Conservation (phyloP, 1,284 basidiomycete species). For the Schizophyllum amplum region DNA sequence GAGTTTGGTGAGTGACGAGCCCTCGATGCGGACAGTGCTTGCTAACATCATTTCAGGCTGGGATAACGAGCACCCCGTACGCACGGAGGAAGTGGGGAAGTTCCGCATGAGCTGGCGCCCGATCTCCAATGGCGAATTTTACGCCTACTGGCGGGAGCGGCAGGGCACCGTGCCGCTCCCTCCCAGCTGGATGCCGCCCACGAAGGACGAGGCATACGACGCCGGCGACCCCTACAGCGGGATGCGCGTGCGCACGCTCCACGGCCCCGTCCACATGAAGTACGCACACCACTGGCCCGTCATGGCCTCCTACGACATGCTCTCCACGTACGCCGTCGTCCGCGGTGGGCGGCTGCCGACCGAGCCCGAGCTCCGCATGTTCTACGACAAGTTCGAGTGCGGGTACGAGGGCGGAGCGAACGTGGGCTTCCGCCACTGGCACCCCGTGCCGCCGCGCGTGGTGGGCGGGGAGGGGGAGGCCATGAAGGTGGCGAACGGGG, state of each 20-base stretch:
- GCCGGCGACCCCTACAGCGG: not conserved
- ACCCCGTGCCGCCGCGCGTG: conserved; percentile 66
- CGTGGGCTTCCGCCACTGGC: conserved; percentile 88
- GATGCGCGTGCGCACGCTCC: conserved; percentile 68
- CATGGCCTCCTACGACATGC: conserved; percentile 71
- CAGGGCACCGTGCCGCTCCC: conserved; percentile 40
- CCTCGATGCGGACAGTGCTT: not conserved
- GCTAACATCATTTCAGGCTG: conserved; percentile 31
- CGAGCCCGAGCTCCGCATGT: conserved; percentile 79
- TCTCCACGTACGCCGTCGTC: conserved; percentile 73
- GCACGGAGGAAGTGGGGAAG: conserved; percentile 44
- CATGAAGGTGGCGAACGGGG: conserved; percentile 66
- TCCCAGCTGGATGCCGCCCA: conserved; percentile 54
- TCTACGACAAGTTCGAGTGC: conserved; percentile 62
- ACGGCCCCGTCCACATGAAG: conserved; percentile 75
- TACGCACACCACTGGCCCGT: conserved; percentile 84
- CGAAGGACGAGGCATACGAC: conserved; percentile 26
- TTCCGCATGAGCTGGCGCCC: conserved; percentile 82
- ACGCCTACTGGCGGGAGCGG: conserved; percentile 39
- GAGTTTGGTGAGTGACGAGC: conserved; percentile 53
- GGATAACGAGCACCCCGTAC: conserved; percentile 87
- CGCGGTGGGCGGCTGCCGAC: conserved; percentile 91
- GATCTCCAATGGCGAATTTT: conserved; percentile 78
- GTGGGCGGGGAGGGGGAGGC: conserved; percentile 39
- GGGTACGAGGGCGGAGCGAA: conserved; percentile 75